Evolutionary conservation across 2,329 filamentous ascomycete species (phyloP).

Genomic region (Zarea fungicola): DNA sequence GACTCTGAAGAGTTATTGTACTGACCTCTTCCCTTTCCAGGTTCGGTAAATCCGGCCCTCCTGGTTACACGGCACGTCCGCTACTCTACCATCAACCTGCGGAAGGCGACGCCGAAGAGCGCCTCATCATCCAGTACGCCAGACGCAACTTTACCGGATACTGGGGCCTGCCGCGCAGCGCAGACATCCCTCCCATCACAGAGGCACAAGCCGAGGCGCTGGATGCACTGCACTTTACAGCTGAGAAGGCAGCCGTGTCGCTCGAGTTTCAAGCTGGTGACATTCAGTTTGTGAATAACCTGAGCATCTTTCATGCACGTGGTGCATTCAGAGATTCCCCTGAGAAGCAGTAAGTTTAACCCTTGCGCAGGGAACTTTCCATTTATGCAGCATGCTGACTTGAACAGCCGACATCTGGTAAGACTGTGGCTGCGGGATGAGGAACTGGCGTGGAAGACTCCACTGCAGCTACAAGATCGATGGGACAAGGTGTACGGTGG

Average conservation of each 20-base stretch:
- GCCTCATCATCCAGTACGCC: constrained; percentile 56
- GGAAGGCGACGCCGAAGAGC: constrained; percentile 40
- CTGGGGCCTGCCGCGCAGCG: constrained; percentile 46
- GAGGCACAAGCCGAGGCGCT: constrained; percentile 49
- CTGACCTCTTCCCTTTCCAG: constrained; percentile 26
- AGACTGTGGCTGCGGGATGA: constrained; percentile 46
- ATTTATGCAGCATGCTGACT: not conserved
- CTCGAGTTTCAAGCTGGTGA: constrained; percentile 46
- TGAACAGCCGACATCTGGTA: constrained; percentile 39
- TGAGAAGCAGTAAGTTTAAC: constrained; percentile 36
- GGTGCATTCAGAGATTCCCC: constrained; percentile 42
- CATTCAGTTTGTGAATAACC: constrained; percentile 51
- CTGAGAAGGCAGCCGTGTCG: constrained; percentile 39
- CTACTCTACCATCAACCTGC: constrained; percentile 52
- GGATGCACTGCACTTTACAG: constrained; percentile 45
- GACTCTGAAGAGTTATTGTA: too few species aligned
- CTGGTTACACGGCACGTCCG: constrained; percentile 41
- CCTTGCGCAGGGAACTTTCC: not conserved
- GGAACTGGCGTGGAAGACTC: constrained; percentile 45
- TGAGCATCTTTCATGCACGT: constrained; percentile 48
- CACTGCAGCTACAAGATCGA: constrained; percentile 35
- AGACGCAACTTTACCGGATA: constrained; percentile 55
- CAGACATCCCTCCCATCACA: constrained; percentile 50
- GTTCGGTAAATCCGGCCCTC: constrained; percentile 43
- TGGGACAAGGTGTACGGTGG: constrained; percentile 51